These are phyloP conservation scores for Patellaria atrata DNA, from an alignment of 495 filamentous ascomycete species.

Conservation along the genomic window DNA sequence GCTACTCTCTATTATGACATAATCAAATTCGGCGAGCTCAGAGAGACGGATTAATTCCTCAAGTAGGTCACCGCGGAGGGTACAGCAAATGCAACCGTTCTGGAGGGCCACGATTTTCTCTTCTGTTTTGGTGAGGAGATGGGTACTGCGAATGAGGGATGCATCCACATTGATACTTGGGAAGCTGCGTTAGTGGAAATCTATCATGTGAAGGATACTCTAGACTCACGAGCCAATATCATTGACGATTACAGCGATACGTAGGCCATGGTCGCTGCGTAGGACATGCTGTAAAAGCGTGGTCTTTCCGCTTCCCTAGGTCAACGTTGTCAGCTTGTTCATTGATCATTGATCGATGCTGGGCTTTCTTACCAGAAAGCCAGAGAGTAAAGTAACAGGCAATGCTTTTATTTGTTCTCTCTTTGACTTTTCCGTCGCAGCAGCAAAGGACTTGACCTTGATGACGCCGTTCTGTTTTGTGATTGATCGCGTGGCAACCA, in stretches of 20 bases:
- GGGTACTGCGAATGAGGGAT: constrained; percentile 33
- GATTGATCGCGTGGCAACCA: background rate
- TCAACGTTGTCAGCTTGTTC: constrained; percentile 1
- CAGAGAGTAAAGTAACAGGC: constrained; percentile 35
- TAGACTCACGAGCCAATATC: constrained; percentile 43
- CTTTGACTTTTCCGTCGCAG: constrained; percentile 1
- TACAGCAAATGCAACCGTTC: constrained; percentile 51
- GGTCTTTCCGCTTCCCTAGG: constrained; percentile 40
- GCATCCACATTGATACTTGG: constrained; percentile 41
- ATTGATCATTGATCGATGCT: background rate
- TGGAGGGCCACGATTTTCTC: constrained; percentile 46
- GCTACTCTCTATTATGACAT: constrained; percentile 46
- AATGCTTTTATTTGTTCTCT: constrained; percentile 10
- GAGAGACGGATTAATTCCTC: constrained; percentile 38
- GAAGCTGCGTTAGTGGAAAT: no score
- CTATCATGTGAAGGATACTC: no score
- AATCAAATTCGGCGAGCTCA: constrained; percentile 35
- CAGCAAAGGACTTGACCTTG: constrained; percentile 1
- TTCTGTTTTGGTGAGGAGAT: constrained; percentile 36
- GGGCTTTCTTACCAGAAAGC: constrained; percentile 29
- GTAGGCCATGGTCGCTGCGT: constrained; percentile 36
- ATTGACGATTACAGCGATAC: constrained; percentile 44
- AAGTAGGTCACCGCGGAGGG: constrained; percentile 42
- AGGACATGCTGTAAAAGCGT: constrained; percentile 44
- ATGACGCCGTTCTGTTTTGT: constrained; percentile 1